Percentiles rank a stretch among this genome's conserved stretches.
phyloP scores from a whole-genome alignment of 805 yeast genomes.

The Torulaspora indica region DNA sequence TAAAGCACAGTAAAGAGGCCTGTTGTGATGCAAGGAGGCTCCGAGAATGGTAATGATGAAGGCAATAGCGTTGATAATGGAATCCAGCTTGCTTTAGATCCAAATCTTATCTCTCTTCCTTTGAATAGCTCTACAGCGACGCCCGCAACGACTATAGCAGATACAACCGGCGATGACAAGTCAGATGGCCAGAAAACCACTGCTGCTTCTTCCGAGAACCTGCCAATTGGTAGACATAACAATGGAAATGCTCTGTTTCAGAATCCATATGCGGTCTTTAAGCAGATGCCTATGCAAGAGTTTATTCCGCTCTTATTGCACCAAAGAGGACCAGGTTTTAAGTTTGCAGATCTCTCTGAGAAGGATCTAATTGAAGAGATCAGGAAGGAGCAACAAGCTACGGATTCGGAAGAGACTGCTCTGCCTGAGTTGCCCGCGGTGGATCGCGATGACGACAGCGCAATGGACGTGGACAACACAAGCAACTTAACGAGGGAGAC shows the following conservation, averaged over 20 bases:
- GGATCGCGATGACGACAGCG: constrained; percentile 2
- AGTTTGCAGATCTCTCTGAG: constrained; percentile 52
- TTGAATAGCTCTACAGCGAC: constrained; percentile 11
- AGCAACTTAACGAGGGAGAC: constrained; percentile 13
- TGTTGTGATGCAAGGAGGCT: not conserved
- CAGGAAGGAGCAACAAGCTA: constrained; percentile 12
- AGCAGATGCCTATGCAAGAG: constrained; percentile 45
- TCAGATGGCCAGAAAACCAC: constrained; percentile 2
- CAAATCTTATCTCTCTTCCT: constrained; percentile 30
- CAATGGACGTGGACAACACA: constrained; percentile 12
- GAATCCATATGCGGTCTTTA: constrained; percentile 33
- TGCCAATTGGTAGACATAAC: constrained; percentile 1
- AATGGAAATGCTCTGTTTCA: constrained; percentile 18
- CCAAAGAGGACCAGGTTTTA: constrained; percentile 46
- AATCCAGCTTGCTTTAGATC: constrained; percentile 34
- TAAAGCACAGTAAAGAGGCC: not conserved
- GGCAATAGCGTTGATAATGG: constrained; percentile 11
- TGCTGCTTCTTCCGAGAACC: not conserved
- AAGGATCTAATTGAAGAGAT: constrained; percentile 46
- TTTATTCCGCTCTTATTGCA: constrained; percentile 54
- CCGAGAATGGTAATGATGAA: constrained; percentile 1
- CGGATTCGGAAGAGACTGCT: constrained; percentile 3
- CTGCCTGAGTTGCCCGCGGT: constrained; percentile 1
- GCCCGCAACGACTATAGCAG: constrained; percentile 8
- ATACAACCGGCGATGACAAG: constrained; percentile 5